A percentile compares a stretch with the other conserved stretches of the same genome.
These are phyloP conservation scores for Pyrenula aspistea DNA, from an alignment of 495 filamentous ascomycete genomes.

Conservation along the genomic window DNA sequence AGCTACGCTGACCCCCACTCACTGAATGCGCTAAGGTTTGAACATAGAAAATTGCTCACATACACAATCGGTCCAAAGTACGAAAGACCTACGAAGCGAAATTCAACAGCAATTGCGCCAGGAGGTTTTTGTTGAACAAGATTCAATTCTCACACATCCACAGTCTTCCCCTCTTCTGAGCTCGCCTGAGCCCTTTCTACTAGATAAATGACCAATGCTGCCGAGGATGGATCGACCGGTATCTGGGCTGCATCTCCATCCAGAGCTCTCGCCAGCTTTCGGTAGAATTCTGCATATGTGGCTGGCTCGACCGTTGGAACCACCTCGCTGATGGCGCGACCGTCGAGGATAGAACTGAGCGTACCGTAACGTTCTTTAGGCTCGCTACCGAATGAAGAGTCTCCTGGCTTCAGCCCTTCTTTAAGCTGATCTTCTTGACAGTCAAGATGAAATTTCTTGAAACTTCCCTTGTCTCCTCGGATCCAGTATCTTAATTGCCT, in stretches of 20 bases:
- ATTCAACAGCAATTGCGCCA: too few relatives aligned
- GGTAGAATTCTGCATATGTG: constrained; percentile 66
- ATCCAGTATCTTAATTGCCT: constrained; percentile 73
- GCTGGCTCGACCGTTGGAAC: constrained; percentile 52
- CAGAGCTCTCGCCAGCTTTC: constrained; percentile 54
- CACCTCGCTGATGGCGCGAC: constrained; percentile 27
- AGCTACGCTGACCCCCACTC: too few relatives aligned
- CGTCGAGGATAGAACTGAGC: constrained; percentile 31
- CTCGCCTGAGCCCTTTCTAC: constrained; percentile 65
- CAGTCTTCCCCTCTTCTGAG: constrained; percentile 50
- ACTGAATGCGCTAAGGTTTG: too few relatives aligned
- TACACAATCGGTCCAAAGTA: too few relatives aligned
- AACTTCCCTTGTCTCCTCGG: constrained; percentile 68
- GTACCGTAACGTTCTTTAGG: constrained; percentile 37
- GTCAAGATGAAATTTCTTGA: constrained; percentile 69
- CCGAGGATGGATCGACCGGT: constrained; percentile 61
- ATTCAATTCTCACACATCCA: too few relatives aligned
- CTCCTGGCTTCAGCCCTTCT: constrained; percentile 51
- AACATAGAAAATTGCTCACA: too few relatives aligned
- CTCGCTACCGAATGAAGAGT: constrained; percentile 57
- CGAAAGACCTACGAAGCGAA: too few relatives aligned
- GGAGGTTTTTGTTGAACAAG: too few relatives aligned
- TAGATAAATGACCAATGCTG: constrained; percentile 57
- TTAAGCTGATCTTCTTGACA: constrained; percentile 73
- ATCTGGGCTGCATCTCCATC: constrained; percentile 44